Percentiles rank a stretch among this genome's conserved stretches.
These are phyloP conservation scores for Trichophyton simii DNA, from an alignment of 2,329 filamentous ascomycete species.

Conservation along the genomic window DNA sequence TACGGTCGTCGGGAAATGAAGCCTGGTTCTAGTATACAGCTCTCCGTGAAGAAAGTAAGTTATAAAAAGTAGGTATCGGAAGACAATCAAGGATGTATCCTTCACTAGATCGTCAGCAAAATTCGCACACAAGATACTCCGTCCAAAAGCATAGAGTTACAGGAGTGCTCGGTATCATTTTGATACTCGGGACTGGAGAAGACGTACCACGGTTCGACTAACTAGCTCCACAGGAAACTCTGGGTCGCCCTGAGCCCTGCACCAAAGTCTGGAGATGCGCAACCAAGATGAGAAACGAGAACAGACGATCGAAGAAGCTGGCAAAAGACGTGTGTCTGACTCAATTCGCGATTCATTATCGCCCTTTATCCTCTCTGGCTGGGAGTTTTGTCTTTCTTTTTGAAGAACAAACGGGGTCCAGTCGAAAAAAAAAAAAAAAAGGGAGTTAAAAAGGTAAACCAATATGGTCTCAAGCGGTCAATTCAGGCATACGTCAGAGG, in stretches of 20 bases:
- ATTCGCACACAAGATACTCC: neutral
- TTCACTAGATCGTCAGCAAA: neutral
- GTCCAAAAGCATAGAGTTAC: too few relatives aligned
- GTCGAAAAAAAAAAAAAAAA: neutral
- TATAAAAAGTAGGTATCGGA: neutral
- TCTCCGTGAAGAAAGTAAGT: too few relatives aligned
- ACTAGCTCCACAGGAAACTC: neutral
- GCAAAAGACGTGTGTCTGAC: neutral
- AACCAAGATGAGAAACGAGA: neutral
- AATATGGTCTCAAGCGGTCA: neutral
- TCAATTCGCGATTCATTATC: conserved; percentile 5
- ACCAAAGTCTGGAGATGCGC: neutral
- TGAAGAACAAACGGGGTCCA: neutral
- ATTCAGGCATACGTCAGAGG: neutral
- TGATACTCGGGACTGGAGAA: neutral
- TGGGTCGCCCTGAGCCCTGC: neutral
- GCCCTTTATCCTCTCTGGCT: neutral
- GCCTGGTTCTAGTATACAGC: neutral
- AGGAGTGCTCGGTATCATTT: too few relatives aligned
- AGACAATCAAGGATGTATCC: neutral
- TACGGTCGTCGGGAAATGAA: neutral
- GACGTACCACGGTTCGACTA: too few relatives aligned
- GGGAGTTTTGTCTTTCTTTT: neutral
- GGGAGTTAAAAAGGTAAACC: neutral
- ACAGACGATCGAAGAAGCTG: neutral